Evolutionary conservation across 106 monocot genomes (phyloP), one percentile per base, ranked within the genome.

Genomic region (Acanthochlamys bracteata): DNA sequence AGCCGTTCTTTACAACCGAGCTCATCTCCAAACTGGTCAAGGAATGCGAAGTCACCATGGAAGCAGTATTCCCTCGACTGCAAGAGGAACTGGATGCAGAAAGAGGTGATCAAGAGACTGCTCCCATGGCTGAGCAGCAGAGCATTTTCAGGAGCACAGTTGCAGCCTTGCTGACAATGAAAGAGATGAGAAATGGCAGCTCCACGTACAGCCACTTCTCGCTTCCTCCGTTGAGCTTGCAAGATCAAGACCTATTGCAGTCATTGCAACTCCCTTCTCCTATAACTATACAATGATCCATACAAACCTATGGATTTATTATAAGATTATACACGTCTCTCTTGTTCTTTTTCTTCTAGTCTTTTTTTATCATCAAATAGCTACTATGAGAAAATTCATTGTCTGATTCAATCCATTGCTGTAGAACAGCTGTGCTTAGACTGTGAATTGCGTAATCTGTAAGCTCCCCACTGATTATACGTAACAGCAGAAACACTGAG

Each of bases 1-100:
- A 93, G 56, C 93, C 86, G 4, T 93, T 93, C 63, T 93, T 89
- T 83, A 93, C 83, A 55, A 93, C 83, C 9, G 83, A 93, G 39
- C 71, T 93, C 10, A 68, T 93, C 16, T 80, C 80, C 76, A 83
- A 83, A 71, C 89, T 93, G 4, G 71, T 93, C 49, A 89, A 93
- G 72, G 78, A 89, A 57, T 89, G 85, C 22, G 93, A 93, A 74
- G 24, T 43, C 39, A 93, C 82, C 82, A 75, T 93, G 11, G 89
- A 93, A 59, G 61, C 61, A 42, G 77, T 93, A 54, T 74, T 93
- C 52, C 86, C 86, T 3, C 55, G 22, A 55, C 3, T 4, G 20
- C 20, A 21, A 14, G n/a, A 42, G 19, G 53, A 54, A 10, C 39
- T 27, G 24, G 58, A 11, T 42, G 63, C 39, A 39, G 56, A 24